Evolutionary conservation across 331 rosid genomes (phyloP), one percentile per base, ranked within the genome.

Genomic region (Dryas integrifolia): DNA sequence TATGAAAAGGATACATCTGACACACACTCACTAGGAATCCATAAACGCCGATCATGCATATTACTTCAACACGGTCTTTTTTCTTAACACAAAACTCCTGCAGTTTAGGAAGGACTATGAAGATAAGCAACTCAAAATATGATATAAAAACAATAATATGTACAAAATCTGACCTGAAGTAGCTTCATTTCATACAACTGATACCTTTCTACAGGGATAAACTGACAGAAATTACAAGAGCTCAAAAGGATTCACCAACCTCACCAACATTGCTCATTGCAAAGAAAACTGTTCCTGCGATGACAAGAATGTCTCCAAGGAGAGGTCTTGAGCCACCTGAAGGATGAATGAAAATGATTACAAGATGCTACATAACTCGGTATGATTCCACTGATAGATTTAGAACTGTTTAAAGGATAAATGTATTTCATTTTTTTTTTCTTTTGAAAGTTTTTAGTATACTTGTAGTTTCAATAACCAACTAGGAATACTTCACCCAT

Each of bases 61-160:
- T 80, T 4, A 83, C 85, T 79, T 92, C 97, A 43, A 86, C 76
- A 3, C 85, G 88, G 65, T 92, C 92, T 43, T 83, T 90, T 59
- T 82, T 83, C 86, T 89, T 92, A 10, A 86, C 96, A 76, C 84
- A 83, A 65, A 83, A 92, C 74, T 92, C 97, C 96, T 92, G 86
- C 88, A 82, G 55, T 73, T 61, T 47, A 67, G 14, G 40, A 9
- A 67, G 9, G 6, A 43, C 39, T 58, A 39, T 2, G 52, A 79
- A 18, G 24, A 56, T 58, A 69, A 40, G 24, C 24, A 41, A 60
- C 59, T 4, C 16, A 26, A 50, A 0, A 55, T n/a, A 43, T 43
- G 45, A 56, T 3, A 46, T 14, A 44, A 15, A 8, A 49, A 40
- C 9, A 1, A 62, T 46, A 4, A 30, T 2, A 35, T 24, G 26